phyloP scores from a whole-genome alignment of 805 yeast species.

The Limtongia smithiae region DNA sequence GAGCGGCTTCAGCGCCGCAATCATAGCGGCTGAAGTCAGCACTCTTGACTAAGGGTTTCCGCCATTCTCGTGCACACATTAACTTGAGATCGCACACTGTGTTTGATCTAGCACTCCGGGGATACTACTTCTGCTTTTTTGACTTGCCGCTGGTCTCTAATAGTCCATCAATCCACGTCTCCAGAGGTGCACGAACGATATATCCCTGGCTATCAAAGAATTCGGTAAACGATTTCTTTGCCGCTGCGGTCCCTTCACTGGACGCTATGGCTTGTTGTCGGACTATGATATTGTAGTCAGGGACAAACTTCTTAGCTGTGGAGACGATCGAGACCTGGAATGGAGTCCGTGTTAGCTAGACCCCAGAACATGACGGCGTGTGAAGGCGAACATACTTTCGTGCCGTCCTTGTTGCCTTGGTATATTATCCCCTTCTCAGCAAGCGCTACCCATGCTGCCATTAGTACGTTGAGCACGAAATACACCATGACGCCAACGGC shows the following conservation, averaged over 20 bases:
- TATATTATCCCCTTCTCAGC: constrained; percentile 35
- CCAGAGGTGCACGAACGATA: constrained; percentile 16
- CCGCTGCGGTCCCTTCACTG: constrained; percentile 6
- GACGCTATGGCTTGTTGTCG: neutral
- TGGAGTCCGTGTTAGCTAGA: neutral
- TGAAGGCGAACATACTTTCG: constrained; percentile 13
- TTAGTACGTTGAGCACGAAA: constrained; percentile 30
- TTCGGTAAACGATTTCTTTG: constrained; percentile 16
- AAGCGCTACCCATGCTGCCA: constrained; percentile 31
- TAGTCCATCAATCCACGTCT: constrained; percentile 17
- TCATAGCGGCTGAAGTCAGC: too few species aligned
- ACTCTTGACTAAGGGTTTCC: too few species aligned
- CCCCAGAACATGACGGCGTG: neutral
- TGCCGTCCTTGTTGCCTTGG: constrained; percentile 31
- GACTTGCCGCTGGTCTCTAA: neutral
- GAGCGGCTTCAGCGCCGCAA: too few species aligned
- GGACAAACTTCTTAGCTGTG: constrained; percentile 12
- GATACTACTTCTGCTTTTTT: constrained; percentile 3
- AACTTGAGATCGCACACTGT: too few species aligned
- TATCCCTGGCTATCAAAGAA: constrained; percentile 23
- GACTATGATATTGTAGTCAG: constrained; percentile 20
- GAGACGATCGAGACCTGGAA: constrained; percentile 20
- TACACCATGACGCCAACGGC: constrained; percentile 34
- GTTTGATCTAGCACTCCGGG: too few species aligned
- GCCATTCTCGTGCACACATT: too few species aligned